Percentiles rank a stretch among this genome's conserved stretches.
These are phyloP conservation scores for Neocatenulostroma microsporum DNA, from an alignment of 2,329 filamentous ascomycete species.

Conservation along the genomic window DNA sequence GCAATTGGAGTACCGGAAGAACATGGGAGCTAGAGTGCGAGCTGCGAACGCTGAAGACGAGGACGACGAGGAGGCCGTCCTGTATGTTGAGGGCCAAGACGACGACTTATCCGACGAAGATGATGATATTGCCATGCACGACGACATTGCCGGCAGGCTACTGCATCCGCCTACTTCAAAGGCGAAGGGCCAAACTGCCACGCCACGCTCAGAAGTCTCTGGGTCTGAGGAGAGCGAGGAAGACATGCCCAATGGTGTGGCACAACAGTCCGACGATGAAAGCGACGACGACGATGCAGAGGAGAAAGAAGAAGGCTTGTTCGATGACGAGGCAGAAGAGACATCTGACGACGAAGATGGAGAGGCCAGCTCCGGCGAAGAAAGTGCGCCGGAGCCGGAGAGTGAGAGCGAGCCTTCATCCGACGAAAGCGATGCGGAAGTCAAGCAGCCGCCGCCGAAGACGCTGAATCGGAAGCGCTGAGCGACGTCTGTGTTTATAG, in stretches of 20 bases:
- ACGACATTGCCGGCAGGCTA: not conserved
- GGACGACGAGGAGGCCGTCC: constrained; percentile 63
- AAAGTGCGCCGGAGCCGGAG: constrained; percentile 10
- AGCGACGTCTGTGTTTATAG: too few relatives aligned
- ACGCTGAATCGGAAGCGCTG: constrained; percentile 20
- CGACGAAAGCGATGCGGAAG: constrained; percentile 13
- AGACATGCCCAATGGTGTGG: constrained; percentile 14
- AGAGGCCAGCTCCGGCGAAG: constrained; percentile 12
- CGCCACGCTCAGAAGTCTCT: constrained; percentile 4
- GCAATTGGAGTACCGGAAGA: constrained; percentile 72
- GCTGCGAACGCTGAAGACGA: constrained; percentile 49
- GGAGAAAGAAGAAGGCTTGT: constrained; percentile 22
- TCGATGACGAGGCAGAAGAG: constrained; percentile 17
- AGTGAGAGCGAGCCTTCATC: constrained; percentile 8
- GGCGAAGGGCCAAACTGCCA: not conserved
- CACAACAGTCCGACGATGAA: constrained; percentile 15
- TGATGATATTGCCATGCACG: constrained; percentile 4
- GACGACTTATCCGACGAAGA: constrained; percentile 46
- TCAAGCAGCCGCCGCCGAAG: constrained; percentile 13
- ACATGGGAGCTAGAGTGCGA: constrained; percentile 48
- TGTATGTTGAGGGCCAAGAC: constrained; percentile 81
- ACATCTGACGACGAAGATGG: constrained; percentile 15
- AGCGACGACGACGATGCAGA: constrained; percentile 38
- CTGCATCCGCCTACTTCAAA: constrained; percentile 3
- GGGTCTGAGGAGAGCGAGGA: too few relatives aligned